Evolutionary conservation across 2,329 filamentous ascomycete species (phyloP).

Genomic region (Dissoconium aciculare): DNA sequence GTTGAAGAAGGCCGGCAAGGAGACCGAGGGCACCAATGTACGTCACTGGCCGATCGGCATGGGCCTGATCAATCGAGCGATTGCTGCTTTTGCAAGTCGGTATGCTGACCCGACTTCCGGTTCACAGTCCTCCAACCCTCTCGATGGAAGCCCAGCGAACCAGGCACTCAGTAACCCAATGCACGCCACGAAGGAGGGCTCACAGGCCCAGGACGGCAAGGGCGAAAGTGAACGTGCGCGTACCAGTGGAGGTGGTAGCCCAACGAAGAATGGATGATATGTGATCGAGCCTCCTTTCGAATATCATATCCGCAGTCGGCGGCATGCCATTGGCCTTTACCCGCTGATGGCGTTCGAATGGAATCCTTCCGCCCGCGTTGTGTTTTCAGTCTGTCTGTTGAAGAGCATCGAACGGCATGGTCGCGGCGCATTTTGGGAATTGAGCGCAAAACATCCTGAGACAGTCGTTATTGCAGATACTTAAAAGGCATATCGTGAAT

Average conservation of each 20-base stretch:
- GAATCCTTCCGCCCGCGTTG: too few relatives aligned
- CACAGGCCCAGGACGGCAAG: conserved; percentile 24
- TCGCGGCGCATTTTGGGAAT: too few relatives aligned
- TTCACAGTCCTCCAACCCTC: conserved; percentile 30
- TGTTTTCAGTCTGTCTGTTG: too few relatives aligned
- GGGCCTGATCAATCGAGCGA: neutral
- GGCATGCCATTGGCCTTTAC: too few relatives aligned
- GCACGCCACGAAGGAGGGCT: conserved; percentile 28
- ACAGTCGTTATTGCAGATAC: too few relatives aligned
- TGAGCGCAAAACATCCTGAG: too few relatives aligned
- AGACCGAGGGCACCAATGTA: conserved; percentile 16
- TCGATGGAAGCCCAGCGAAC: conserved; percentile 49
- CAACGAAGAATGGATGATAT: conserved; percentile 22
- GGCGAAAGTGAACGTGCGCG: conserved; percentile 16
- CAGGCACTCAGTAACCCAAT: conserved; percentile 39
- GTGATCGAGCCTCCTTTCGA: too few relatives aligned
- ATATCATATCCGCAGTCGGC: too few relatives aligned
- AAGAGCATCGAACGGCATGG: too few relatives aligned
- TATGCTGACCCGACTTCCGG: conserved; percentile 1
- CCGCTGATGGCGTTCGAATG: too few relatives aligned
- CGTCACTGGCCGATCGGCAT: neutral
- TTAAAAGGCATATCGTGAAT: too few relatives aligned
- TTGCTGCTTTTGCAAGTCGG: conserved; percentile 3
- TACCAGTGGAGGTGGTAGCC: conserved; percentile 14
- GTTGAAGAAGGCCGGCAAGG: conserved; percentile 27